Conservation (phyloP, 129 eudicot species). For the Apium graveolens region DNA sequence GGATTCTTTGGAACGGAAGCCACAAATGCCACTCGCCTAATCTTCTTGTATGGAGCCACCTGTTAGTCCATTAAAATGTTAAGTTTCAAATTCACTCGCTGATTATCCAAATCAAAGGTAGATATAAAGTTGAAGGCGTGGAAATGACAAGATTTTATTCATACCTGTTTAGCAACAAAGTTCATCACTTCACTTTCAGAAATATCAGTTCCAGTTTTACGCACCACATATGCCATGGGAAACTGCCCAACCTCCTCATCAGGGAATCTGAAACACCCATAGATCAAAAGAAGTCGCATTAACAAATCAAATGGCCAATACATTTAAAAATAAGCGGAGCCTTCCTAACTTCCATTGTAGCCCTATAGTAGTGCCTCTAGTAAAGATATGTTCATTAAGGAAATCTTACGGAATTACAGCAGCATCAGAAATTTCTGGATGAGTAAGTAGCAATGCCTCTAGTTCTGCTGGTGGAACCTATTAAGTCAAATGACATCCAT, state of each 20-base stretch:
- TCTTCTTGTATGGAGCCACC: conserved; percentile 96
- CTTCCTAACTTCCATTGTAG: neutral
- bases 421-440: conserved; percentile 78
- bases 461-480: conserved; percentile 98
- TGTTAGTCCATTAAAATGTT: conserved; percentile 11
- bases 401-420: conserved; percentile 92
- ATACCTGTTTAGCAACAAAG: conserved; percentile 76
- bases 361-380: too few species aligned
- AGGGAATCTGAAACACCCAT: conserved; percentile 50
- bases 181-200: conserved; percentile 65
- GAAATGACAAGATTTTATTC: neutral
- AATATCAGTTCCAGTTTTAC: conserved; percentile 48
- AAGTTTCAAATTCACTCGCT: neutral
- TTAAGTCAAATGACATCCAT: neutral
- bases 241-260: conserved; percentile 79
- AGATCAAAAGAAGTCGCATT: neutral
- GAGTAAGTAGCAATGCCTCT: conserved; percentile 84
- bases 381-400: neutral
- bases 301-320: neutral
- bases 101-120: neutral
- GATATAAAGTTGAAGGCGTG: neutral
- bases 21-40: conserved; percentile 75
- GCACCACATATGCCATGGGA: conserved; percentile 97
- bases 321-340: neutral
- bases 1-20: conserved; percentile 86